Base-by-base conservation (phyloP, 495 filamentous ascomycete species). In the Aspergillus saccharolyticus region DNA sequence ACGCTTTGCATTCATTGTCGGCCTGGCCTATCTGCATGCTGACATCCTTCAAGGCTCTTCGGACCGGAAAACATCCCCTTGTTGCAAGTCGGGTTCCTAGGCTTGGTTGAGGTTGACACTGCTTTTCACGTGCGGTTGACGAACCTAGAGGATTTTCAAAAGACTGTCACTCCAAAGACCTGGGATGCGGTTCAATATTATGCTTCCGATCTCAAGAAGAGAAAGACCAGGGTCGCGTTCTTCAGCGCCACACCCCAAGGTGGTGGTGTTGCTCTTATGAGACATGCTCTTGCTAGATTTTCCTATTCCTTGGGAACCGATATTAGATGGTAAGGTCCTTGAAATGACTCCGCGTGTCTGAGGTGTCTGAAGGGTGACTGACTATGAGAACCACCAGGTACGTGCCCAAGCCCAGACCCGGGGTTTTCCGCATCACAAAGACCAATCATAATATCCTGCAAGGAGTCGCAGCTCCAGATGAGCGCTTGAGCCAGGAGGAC, bases 381-480 rank as follows among this genome's bases (percentile, higher is more conserved):
- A 25, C 28, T 28, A 2, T 42, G n/a, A 18, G 8, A 9, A 10
- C 19, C 33, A 39, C 12, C 52, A 85, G 80, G 80, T 85, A 83
- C 63, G 90, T 95, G 3, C 91, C 90, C 5, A 91, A 90, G 65
- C 90, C 90, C 17, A 85, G 86, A 33, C 89, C 90, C 0, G 88
- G 86, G 17, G 87, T 93, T 16, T 96, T 95, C 70, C 82, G 89
- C 33, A 86, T 90, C 57, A 96, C 90, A 54, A 96, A 96, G 72
- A 91, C 85, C 48, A 89, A 91, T 62, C 90, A 96, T 79, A 96
- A 96, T 66, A 94, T 94, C 63, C 84, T 96, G 3, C 90, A 96
- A 75, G 90, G 90, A 18, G 89, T 93, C 21, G 82, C 83, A 28
- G 72, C 78, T 22, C 81, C 83, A 0, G 76, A 79, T 1, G 81